A percentile compares a stretch with the other conserved stretches of the same genome.
Conservation (phyloP, 768 basidiomycete species). For the Suillus variegatus region DNA sequence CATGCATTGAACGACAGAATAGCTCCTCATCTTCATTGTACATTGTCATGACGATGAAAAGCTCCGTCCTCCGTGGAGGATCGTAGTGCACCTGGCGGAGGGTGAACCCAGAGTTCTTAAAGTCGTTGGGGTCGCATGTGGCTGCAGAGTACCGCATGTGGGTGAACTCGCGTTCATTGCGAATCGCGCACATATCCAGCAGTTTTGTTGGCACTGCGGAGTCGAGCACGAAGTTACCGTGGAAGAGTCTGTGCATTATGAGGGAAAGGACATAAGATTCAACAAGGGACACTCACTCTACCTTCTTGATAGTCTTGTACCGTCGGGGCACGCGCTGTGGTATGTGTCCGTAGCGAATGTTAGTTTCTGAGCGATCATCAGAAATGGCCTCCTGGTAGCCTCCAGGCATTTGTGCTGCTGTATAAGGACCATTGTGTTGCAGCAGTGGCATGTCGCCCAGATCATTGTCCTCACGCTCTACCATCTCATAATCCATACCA, state of each 20-base stretch:
- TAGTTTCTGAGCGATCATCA: conserved; percentile 44
- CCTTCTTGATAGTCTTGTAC: conserved; percentile 92
- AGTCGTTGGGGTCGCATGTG: conserved; percentile 95
- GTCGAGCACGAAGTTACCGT: conserved; percentile 93
- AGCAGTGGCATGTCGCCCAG: conserved; percentile 71
- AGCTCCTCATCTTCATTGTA: conserved; percentile 93
- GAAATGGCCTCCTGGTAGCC: conserved; percentile 37
- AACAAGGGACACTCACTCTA: conserved; percentile 58
- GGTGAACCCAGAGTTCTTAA: conserved; percentile 78
- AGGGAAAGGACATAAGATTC: neutral
- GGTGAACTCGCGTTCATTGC: conserved; percentile 87
- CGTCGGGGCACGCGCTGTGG: conserved; percentile 88
- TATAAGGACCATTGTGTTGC: conserved; percentile 37
- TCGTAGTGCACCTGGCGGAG: conserved; percentile 91
- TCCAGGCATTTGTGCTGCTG: conserved; percentile 45
- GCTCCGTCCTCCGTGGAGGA: conserved; percentile 85
- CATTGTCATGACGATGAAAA: conserved; percentile 99
- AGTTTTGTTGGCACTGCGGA: conserved; percentile 89
- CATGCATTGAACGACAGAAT: conserved; percentile 93
- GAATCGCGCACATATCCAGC: conserved; percentile 75
- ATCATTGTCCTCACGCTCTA: conserved; percentile 47
- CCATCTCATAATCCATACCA: conserved; percentile 36
- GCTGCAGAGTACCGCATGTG: conserved; percentile 97
- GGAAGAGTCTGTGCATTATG: conserved; percentile 59
- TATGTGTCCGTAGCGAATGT: conserved; percentile 86